Percentiles rank a stretch among this genome's conserved stretches.
Evolutionary conservation across 2,329 filamentous ascomycete genomes (phyloP).

Genomic region (Aspergillus fijiensis): DNA sequence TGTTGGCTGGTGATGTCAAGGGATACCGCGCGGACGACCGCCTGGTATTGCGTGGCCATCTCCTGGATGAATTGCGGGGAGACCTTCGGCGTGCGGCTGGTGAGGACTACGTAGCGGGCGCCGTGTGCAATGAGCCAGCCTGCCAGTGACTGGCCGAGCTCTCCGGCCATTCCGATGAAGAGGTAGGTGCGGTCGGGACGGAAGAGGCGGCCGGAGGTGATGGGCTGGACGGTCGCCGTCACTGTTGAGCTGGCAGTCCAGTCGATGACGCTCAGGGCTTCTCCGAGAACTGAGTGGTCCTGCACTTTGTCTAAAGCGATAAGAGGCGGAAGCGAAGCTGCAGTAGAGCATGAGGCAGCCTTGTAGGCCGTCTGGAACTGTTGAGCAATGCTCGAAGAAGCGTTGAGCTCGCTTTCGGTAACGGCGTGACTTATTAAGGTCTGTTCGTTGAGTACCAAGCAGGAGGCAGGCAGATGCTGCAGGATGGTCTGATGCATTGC

Average conservation of each 20-base stretch:
- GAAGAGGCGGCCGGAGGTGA: not conserved
- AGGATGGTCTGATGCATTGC: too few relatives aligned
- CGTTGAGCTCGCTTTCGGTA: too few relatives aligned
- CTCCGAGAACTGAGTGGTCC: not conserved
- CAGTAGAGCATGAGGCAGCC: too few relatives aligned
- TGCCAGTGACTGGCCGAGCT: constrained; percentile 25
- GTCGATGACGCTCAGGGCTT: not conserved
- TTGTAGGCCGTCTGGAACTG: too few relatives aligned
- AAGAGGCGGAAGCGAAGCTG: too few relatives aligned
- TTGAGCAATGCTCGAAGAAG: too few relatives aligned
- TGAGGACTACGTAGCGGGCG: constrained; percentile 23
- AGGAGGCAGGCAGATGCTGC: too few relatives aligned
- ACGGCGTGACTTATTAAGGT: too few relatives aligned
- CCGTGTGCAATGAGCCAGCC: constrained; percentile 29
- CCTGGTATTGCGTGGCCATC: not conserved
- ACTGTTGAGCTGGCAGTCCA: not conserved
- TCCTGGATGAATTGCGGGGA: constrained; percentile 8
- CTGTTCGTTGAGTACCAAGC: too few relatives aligned
- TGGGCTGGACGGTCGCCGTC: not conserved
- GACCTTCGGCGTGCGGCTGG: constrained; percentile 26
- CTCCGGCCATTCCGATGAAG: constrained; percentile 27
- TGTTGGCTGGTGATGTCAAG: too few relatives aligned
- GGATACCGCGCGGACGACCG: too few relatives aligned
- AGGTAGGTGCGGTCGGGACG: constrained; percentile 25
- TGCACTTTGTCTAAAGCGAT: not conserved